Conservation (phyloP, 805 yeast species). For the Candida xiaguanensis region DNA sequence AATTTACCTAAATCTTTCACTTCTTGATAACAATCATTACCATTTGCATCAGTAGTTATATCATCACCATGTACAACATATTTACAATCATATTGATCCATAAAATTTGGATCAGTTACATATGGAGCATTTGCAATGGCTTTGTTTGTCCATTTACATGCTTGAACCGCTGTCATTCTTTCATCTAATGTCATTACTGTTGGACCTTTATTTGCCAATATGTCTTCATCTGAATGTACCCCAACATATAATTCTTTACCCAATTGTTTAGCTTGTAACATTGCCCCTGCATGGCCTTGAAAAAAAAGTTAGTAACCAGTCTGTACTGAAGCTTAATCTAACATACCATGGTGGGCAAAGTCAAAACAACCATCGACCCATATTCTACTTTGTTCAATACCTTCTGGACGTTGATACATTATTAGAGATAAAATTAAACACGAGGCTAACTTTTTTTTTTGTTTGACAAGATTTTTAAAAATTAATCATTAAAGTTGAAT, state of each 20-base stretch:
- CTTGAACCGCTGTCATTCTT: slow-evolving; percentile 78
- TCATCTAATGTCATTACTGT: slow-evolving; percentile 87
- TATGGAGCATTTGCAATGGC: slow-evolving; percentile 83
- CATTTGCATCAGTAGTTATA: slow-evolving; percentile 93
- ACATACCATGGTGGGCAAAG: slow-evolving; percentile 89
- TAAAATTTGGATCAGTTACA: slow-evolving; percentile 79
- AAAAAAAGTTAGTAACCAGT: not conserved
- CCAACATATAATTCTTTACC: slow-evolving; percentile 81
- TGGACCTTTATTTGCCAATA: slow-evolving; percentile 80
- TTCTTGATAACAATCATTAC: slow-evolving; percentile 84
- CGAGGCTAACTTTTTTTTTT: not conserved
- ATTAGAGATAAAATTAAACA: not conserved
- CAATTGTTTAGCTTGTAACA: slow-evolving; percentile 84
- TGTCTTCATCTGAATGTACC: slow-evolving; percentile 89
- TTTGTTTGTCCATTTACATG: slow-evolving; percentile 83
- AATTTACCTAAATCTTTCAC: slow-evolving; percentile 85
- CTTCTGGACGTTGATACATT: slow-evolving; percentile 41
- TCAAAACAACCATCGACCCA: slow-evolving; percentile 98
- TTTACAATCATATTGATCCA: slow-evolving; percentile 71
- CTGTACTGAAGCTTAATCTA: no score
- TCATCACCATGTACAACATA: slow-evolving; percentile 99
- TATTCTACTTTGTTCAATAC: slow-evolving; percentile 49
- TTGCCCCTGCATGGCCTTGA: slow-evolving; percentile 84
- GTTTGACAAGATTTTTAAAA: not conserved
- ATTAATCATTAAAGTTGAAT: not conserved